These are phyloP conservation scores for Sclerotinia nivalis DNA, from an alignment of 2,329 filamentous ascomycete species.

Conservation along the genomic window DNA sequence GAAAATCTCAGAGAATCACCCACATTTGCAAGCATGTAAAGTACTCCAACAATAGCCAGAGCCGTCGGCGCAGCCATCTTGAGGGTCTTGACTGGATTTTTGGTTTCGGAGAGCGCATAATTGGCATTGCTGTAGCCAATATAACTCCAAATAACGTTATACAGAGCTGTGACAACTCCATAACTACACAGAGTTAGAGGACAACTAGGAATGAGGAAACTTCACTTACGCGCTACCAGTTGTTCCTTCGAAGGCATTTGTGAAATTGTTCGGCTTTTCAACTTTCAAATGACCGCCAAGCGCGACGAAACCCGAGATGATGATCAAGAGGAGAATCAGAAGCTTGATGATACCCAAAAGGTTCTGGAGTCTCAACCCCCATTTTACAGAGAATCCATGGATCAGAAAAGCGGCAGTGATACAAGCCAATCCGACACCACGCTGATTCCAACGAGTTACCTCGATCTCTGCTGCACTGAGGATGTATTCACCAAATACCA, in stretches of 20 bases:
- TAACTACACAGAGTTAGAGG: conserved; percentile 40
- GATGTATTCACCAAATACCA: conserved; percentile 71
- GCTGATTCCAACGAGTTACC: conserved; percentile 66
- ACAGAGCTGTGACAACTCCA: conserved; percentile 67
- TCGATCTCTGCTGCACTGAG: conserved; percentile 64
- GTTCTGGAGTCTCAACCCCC: conserved; percentile 69
- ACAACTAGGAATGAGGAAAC: background rate
- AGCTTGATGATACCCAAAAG: conserved; percentile 66
- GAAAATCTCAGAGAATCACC: background rate
- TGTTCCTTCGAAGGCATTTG: conserved; percentile 64
- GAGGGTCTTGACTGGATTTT: conserved; percentile 63
- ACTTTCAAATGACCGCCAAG: conserved; percentile 62
- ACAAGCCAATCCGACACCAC: conserved; percentile 65
- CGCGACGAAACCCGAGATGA: conserved; percentile 56
- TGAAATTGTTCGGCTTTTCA: conserved; percentile 63
- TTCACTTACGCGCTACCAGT: conserved; percentile 56
- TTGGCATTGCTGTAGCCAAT: conserved; percentile 70
- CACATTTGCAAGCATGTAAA: conserved; percentile 66
- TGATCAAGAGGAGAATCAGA: conserved; percentile 64
- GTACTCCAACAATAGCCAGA: conserved; percentile 56
- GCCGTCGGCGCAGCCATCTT: conserved; percentile 65
- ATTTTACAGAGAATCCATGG: conserved; percentile 63
- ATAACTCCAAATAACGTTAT: conserved; percentile 72
- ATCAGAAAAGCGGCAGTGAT: conserved; percentile 66
- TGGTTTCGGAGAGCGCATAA: conserved; percentile 65